Evolutionary conservation across 495 filamentous ascomycete species (phyloP), one percentile per base, ranked within the genome.

Genomic region (Penicillium pulvis): DNA sequence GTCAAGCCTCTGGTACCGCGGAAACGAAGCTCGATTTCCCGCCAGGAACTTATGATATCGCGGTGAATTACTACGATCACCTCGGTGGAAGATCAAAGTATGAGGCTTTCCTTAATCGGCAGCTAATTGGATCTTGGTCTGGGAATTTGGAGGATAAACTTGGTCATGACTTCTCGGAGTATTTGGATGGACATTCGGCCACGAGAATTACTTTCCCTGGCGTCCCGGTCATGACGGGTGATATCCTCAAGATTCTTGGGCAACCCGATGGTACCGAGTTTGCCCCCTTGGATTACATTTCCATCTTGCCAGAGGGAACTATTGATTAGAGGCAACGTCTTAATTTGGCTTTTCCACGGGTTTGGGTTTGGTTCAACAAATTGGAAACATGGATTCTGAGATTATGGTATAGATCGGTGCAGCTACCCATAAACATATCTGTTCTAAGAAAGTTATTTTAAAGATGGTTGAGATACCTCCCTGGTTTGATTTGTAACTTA

Each of bases 251-350:
- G 65, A 81, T 90, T 66, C 77, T 84, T 11, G 83, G 85, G 0
- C 69, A 46, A 42, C 79, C 86, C 9, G 74, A 88, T 70, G 86
- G 86, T 0, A 68, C 73, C 39, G 87, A 90, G 73, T 73, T 72
- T 23, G 87, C 87, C 43, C 83, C 85, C 43, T 46, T 90, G 64
- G 87, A 90, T 70, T 90, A 90, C 73, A 71, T 90, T 47, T 74
- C 80, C 19, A 62, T 90, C 43, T 63, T 90, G 46, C 86, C 87
- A 0, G 57, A 71, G 14, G 85, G 85, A 0, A 65, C 84, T 54
- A 70, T 87, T n/a, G 85, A 89, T 69, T n/a, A n/a, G n/a, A n/a
- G n/a, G n/a, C n/a, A n/a, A n/a, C n/a, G n/a, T n/a, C n/a, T n/a
- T n/a, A n/a, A n/a, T 23, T 23, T 23, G 1, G 20, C 20, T 23